A percentile compares a stretch with the other conserved stretches of the same genome.
Conservation (phyloP, 805 yeast species). For the Ogataea trehaloabstinens region DNA sequence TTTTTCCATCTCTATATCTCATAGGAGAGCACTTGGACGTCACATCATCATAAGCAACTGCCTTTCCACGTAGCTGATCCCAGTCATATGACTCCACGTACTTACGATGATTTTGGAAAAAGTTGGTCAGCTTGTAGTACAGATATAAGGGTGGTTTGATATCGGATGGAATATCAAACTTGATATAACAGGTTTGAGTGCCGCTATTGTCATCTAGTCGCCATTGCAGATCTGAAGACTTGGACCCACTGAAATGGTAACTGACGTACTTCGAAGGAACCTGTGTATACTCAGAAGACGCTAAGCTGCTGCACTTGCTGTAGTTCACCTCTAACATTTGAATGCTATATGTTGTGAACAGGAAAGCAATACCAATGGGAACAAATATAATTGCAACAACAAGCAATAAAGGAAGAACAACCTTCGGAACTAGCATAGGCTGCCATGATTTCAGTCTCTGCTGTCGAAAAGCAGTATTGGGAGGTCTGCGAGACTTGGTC, state of each 20-base stretch:
- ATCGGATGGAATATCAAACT: conserved; percentile 70
- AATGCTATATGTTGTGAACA: conserved; percentile 75
- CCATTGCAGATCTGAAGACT: conserved; percentile 52
- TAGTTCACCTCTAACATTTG: conserved; percentile 76
- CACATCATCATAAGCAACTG: conserved; percentile 52
- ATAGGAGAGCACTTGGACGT: conserved; percentile 55
- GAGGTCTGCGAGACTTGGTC: conserved; percentile 50
- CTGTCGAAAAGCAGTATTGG: conserved; percentile 79
- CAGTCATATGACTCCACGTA: conserved; percentile 84
- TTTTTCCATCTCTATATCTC: conserved; percentile 35
- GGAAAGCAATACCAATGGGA: conserved; percentile 85
- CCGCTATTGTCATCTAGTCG: conserved; percentile 37
- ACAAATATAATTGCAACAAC: conserved; percentile 76
- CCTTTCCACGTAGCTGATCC: conserved; percentile 75
- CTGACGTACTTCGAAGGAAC: conserved; percentile 61
- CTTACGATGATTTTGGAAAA: conserved; percentile 92
- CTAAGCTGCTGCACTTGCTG: conserved; percentile 56
- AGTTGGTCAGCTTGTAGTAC: conserved; percentile 85
- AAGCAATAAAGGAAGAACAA: conserved; percentile 82
- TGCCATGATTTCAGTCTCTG: conserved; percentile 64
- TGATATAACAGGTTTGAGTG: conserved; percentile 56
- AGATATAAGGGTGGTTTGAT: conserved; percentile 69
- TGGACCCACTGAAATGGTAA: conserved; percentile 57
- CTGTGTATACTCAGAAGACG: conserved; percentile 36
- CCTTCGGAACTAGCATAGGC: conserved; percentile 88